Base-by-base conservation (phyloP, 2,329 filamentous ascomycete genomes). In the Nemania serpens region DNA sequence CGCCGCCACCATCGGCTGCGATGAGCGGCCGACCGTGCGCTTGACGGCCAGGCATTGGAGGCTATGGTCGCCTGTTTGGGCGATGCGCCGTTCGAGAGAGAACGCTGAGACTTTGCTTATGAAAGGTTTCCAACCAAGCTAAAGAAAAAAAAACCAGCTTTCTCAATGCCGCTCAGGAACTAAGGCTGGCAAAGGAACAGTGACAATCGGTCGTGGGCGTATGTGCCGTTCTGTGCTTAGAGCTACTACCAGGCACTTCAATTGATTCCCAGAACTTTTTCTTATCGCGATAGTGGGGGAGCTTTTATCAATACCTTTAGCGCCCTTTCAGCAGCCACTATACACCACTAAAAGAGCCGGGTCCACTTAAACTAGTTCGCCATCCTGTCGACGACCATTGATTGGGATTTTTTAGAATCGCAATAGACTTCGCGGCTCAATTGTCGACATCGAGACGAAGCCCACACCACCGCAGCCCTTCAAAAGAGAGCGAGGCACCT, bases 31-130 rank as follows among this genome's bases (percentile, higher is more conserved):
- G 75, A 36, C 84, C 84, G 71, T 87, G 84, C 46, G 84, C 76
- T 76, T 87, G 84, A 65, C 84, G 80, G 72, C 84, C 84, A 18
- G 82, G 80, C 84, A 87, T 86, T 41, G 58, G 75, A 62, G 41
- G 34, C 49, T 61, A 22, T 49, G 36, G 42, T 55, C 6, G 49
- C 25, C 41, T 25, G 36, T 37, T 46, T 5, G 46, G 25, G 34
- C 9, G 20, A n/a, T 25, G 41, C 11, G 47, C 22, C 13, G 29
- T 18, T 49, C 18, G 3, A 33, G 12, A n/a, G n/a, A n/a, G n/a
- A n/a, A n/a, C n/a, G n/a, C n/a, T n/a, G n/a, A n/a, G n/a, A n/a
- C n/a, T n/a, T n/a, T n/a, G n/a, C n/a, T n/a, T n/a, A n/a, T n/a
- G n/a, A n/a, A n/a, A n/a, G n/a, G n/a, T n/a, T n/a, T n/a, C n/a